Evolutionary conservation across 306 rosid genomes (phyloP), one percentile per base, ranked within the genome.

Genomic region (Urtica urens): DNA sequence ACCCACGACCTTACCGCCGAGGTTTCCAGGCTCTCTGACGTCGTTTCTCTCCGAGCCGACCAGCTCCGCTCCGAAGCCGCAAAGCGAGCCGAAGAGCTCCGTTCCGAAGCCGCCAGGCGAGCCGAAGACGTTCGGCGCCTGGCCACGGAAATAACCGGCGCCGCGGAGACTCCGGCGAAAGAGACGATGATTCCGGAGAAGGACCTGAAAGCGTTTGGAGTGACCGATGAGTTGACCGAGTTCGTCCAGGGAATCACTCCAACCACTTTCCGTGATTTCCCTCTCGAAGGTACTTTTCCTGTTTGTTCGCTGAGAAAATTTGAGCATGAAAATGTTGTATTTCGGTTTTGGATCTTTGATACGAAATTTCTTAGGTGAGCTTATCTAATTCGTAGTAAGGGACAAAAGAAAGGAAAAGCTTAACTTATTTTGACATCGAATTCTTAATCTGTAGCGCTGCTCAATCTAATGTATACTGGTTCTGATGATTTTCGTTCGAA

Each of bases 171-270:
- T 21, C 31, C 41, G 18, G 18, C 8, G 8, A n/a, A n/a, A n/a
- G n/a, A n/a, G n/a, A n/a, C n/a, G n/a, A n/a, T n/a, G n/a, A n/a
- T n/a, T n/a, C n/a, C n/a, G n/a, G 58, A 44, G 41, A 39, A 63
- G 61, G 63, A 69, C 43, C 69, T 78, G 38, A 23, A 57, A 16
- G 35, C 42, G 6, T 84, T 72, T 40, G 94, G 92, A 14, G 68
- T 84, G 38, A 72, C 78, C 49, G 72, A 75, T 23, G 79, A 75
- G 58, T 53, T 84, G 58, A 72, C 81, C 16, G 92, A 80, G 10
- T 84, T 84, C 66, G 77, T 76, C 24, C 65, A 61, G 34, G 94
- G 78, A 12, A 80, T 84, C 70, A 80, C 81, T 49, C 14, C 64
- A 16, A 35, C 68, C 53, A 78, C 92, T 21, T 80, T 80, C 35